Evolutionary conservation across 2,329 filamentous ascomycete species (phyloP).

Genomic region (Aspergillus unguis): DNA sequence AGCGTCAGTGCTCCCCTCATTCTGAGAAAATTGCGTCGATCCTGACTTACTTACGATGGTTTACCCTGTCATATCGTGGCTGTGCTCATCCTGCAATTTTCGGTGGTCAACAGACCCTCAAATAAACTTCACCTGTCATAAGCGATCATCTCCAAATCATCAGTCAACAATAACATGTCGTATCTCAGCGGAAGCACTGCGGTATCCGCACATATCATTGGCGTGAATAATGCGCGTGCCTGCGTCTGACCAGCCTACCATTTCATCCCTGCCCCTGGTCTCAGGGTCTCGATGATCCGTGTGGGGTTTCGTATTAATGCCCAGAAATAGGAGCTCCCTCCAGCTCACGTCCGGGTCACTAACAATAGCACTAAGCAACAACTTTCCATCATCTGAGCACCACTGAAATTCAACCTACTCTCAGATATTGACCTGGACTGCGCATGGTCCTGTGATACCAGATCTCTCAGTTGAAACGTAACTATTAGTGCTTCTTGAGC

Average conservation of each 20-base stretch:
- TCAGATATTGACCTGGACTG: too few relatives aligned
- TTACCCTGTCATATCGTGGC: conserved; percentile 12
- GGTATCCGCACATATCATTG: too few relatives aligned
- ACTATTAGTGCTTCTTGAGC: too few relatives aligned
- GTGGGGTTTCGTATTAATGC: conserved; percentile 9
- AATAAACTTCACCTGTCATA: neutral
- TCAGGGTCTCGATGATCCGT: neutral
- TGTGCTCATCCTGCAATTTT: conserved; percentile 7
- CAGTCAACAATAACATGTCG: neutral
- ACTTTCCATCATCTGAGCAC: too few relatives aligned
- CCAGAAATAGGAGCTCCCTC: neutral
- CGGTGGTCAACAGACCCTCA: neutral
- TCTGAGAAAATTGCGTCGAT: conserved; percentile 13
- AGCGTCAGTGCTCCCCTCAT: neutral
- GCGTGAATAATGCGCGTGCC: too few relatives aligned
- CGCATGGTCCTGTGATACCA: neutral
- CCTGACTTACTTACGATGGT: conserved; percentile 7
- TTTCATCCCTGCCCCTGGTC: too few relatives aligned
- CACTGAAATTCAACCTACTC: too few relatives aligned
- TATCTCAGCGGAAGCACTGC: neutral
- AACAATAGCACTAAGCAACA: neutral
- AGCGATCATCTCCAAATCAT: neutral
- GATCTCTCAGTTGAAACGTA: too few relatives aligned
- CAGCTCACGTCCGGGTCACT: neutral
- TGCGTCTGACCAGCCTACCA: too few relatives aligned